Conservation (phyloP, 2,329 filamentous ascomycete species). For the Stachybotrys chartarum region DNA sequence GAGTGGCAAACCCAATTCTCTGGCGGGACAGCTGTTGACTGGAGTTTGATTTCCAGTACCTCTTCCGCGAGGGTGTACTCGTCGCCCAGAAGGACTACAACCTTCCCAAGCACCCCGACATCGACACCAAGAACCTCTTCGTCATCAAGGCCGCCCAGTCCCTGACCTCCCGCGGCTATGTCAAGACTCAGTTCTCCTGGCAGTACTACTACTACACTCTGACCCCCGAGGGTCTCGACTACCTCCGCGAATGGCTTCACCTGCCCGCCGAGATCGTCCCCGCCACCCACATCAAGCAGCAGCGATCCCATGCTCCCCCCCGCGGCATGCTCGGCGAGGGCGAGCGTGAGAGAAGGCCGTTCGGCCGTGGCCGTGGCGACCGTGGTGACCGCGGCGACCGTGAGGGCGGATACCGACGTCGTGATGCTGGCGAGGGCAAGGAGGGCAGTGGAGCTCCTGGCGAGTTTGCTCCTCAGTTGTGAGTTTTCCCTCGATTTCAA, state of each 20-base stretch:
- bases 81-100: slow-evolving; percentile 99
- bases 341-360: slow-evolving; percentile 74
- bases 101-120: slow-evolving; percentile 93
- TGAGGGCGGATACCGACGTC: slow-evolving; percentile 87
- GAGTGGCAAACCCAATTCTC: neutral
- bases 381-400: slow-evolving; percentile 64
- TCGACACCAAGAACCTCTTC: slow-evolving; percentile 99
- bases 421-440: slow-evolving; percentile 80
- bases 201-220: slow-evolving; percentile 99
- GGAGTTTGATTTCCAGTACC: slow-evolving; percentile 54
- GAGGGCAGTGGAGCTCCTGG: slow-evolving; percentile 87
- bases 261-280: slow-evolving; percentile 99
- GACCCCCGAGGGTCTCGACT: slow-evolving; percentile 98
- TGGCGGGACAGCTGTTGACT: slow-evolving; percentile 3
- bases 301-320: slow-evolving; percentile 95
- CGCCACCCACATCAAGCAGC: slow-evolving; percentile 99
- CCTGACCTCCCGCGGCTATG: slow-evolving; percentile 92
- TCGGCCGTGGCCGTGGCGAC: slow-evolving; percentile 71
- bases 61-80: slow-evolving; percentile 90
- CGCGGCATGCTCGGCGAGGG: slow-evolving; percentile 96
- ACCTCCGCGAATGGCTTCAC: slow-evolving; percentile 99
- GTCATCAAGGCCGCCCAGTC: slow-evolving; percentile 99
- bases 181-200: slow-evolving; percentile 99
- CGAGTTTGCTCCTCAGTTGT: slow-evolving; percentile 89
- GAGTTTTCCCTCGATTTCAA: slow-evolving; percentile 30